Conservation (phyloP, 768 basidiomycete species). For the Panaeolus cyanescens region DNA sequence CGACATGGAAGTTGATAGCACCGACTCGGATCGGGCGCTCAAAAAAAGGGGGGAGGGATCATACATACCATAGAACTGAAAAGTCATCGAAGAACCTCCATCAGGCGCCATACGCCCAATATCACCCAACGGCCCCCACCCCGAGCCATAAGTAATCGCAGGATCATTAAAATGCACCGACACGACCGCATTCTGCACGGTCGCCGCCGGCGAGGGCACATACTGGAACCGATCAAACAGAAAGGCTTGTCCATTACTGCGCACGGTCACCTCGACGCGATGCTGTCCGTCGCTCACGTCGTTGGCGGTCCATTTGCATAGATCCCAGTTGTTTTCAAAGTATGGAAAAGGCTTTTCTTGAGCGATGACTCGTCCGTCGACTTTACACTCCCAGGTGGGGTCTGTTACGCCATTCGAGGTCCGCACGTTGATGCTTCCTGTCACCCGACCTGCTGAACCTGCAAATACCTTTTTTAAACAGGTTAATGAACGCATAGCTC, state of each 20-base stretch:
- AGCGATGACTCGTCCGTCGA: not conserved
- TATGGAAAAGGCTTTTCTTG: slow-evolving; percentile 2
- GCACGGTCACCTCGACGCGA: slow-evolving; percentile 6
- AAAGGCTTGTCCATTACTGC: slow-evolving; percentile 7
- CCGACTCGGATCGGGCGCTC: not conserved
- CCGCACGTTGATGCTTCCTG: not conserved
- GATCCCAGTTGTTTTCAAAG: slow-evolving; percentile 9
- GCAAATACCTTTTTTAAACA: not conserved
- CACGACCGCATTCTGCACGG: slow-evolving; percentile 11
- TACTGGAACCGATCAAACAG: slow-evolving; percentile 10
- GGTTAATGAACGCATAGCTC: not conserved
- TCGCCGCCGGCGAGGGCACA: not conserved
- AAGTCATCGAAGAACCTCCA: slow-evolving; percentile 17
- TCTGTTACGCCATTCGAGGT: not conserved
- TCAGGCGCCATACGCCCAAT: slow-evolving; percentile 18
- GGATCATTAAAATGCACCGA: slow-evolving; percentile 18
- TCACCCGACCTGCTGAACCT: not conserved
- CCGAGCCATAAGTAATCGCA: slow-evolving; percentile 17
- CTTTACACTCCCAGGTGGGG: not conserved
- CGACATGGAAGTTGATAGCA: too few relatives aligned
- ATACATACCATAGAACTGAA: slow-evolving; percentile 26
- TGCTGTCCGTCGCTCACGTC: slow-evolving; percentile 5
- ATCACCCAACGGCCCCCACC: slow-evolving; percentile 19
- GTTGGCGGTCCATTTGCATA: slow-evolving; percentile 1
- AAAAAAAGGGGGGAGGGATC: too few relatives aligned